Evolutionary conservation across 768 basidiomycete genomes (phyloP).

Genomic region (Exidia glandulosa): DNA sequence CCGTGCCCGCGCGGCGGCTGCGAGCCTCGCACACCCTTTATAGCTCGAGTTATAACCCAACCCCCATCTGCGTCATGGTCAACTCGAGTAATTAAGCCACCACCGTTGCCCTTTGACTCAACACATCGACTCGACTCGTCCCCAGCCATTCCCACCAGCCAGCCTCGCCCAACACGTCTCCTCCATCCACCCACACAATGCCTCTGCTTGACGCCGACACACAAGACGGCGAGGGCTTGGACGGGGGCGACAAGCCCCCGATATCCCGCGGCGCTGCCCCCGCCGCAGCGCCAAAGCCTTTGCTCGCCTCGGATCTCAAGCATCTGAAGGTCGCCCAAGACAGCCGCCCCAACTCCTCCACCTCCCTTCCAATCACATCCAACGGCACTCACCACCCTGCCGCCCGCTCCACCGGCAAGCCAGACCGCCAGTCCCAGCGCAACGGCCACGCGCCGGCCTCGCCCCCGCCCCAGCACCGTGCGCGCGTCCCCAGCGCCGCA

Average conservation of each 20-base stretch:
- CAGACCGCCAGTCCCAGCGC: not conserved
- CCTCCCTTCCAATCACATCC: conserved; percentile 45
- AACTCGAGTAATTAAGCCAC: conserved; percentile 21
- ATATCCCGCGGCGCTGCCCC: not conserved
- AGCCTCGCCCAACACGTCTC: conserved; percentile 10
- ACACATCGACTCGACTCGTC: conserved; percentile 6
- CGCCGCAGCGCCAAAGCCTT: not conserved
- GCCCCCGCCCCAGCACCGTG: not conserved
- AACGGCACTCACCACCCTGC: conserved; percentile 26
- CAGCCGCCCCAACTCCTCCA: conserved; percentile 15
- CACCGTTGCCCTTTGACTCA: conserved; percentile 9
- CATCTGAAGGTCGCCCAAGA: conserved; percentile 5
- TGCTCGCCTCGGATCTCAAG: not conserved
- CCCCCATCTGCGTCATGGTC: conserved; percentile 22
- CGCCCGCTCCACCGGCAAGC: not conserved
- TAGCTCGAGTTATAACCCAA: not conserved
- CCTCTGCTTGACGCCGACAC: conserved; percentile 40
- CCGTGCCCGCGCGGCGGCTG: not conserved
- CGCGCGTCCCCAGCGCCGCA: not conserved
- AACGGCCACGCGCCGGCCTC: not conserved
- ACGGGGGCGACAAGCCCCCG: conserved; percentile 52
- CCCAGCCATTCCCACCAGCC: conserved; percentile 10
- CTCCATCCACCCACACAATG: conserved; percentile 14
- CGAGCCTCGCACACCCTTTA: not conserved
- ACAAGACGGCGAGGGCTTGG: conserved; percentile 44